These are phyloP conservation scores for Cercospora sp. DNA, from an alignment of 2,329 filamentous ascomycete genomes.

Conservation along the genomic window DNA sequence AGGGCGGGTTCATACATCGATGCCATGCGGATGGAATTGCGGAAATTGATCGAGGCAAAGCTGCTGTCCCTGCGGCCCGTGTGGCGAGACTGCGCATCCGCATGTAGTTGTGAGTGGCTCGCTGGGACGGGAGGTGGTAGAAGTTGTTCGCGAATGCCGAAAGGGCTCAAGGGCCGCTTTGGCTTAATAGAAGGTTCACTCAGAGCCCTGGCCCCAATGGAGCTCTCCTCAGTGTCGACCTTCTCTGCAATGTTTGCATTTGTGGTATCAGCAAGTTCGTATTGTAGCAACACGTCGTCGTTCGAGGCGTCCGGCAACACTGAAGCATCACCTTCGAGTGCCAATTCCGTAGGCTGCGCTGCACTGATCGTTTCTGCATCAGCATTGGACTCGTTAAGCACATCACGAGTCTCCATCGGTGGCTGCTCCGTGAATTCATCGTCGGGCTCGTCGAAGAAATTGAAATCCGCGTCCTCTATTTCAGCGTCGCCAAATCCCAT, in stretches of 20 bases:
- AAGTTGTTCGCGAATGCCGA: conserved; percentile 48
- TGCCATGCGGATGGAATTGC: conserved; percentile 36
- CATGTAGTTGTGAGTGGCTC: conserved; percentile 22
- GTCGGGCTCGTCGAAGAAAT: conserved; percentile 71
- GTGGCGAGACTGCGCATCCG: background rate
- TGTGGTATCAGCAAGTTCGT: background rate
- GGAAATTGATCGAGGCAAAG: conserved; percentile 56
- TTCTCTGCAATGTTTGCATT: background rate
- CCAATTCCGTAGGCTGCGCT: background rate
- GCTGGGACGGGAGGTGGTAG: conserved; percentile 45
- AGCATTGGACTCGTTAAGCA: background rate
- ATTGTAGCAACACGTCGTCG: background rate
- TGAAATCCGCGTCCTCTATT: conserved; percentile 74
- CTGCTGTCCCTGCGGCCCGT: conserved; percentile 42
- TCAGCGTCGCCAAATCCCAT: conserved; percentile 28
- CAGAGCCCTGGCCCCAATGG: background rate
- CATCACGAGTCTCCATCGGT: background rate
- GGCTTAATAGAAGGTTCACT: background rate
- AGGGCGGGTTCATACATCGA: background rate
- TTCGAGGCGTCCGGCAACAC: background rate
- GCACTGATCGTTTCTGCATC: background rate
- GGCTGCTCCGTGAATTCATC: conserved; percentile 23
- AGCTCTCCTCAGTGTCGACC: background rate
- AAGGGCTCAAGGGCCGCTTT: conserved; percentile 39
- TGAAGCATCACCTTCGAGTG: background rate